Percentiles rank a stretch among this genome's conserved stretches.
phyloP scores from a whole-genome alignment of 306 rosid genomes.

The Ziziphus jujuba region DNA sequence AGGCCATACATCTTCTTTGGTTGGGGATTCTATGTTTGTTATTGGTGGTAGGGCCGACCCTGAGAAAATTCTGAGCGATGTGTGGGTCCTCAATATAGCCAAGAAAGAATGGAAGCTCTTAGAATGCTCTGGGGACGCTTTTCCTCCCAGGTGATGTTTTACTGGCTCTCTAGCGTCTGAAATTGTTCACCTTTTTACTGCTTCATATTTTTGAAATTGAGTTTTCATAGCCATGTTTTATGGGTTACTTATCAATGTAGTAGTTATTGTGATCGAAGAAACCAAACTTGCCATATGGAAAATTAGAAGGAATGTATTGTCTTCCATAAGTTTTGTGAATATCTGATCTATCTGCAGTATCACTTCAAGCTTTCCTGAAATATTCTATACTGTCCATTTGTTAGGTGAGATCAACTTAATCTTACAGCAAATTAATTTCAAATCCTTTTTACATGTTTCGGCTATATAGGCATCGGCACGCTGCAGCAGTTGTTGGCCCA shows the following conservation, averaged over 20 bases:
- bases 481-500: slow-evolving; percentile 72
- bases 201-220: background rate
- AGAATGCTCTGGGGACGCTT: slow-evolving; percentile 52
- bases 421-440: background rate
- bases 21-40: slow-evolving; percentile 64
- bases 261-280: too few relatives aligned
- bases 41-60: slow-evolving; percentile 92
- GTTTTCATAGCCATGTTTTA: too few relatives aligned
- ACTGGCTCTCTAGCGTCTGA: background rate
- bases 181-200: background rate
- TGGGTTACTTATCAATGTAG: too few relatives aligned
- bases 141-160: slow-evolving; percentile 67
- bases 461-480: slow-evolving; percentile 83
- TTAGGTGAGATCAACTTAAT: slow-evolving; percentile 4
- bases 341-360: background rate
- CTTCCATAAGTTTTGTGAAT: background rate
- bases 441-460: slow-evolving; percentile 6
- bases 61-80: slow-evolving; percentile 67
- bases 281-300: too few relatives aligned
- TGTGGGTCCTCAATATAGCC: slow-evolving; percentile 57
- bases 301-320: background rate
- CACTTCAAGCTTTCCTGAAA: background rate
- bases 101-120: slow-evolving; percentile 58
- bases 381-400: background rate
- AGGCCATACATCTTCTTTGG: slow-evolving; percentile 73